phyloP scores from a whole-genome alignment of 1,284 basidiomycete genomes.

The Microbotryomycetes sp. region DNA sequence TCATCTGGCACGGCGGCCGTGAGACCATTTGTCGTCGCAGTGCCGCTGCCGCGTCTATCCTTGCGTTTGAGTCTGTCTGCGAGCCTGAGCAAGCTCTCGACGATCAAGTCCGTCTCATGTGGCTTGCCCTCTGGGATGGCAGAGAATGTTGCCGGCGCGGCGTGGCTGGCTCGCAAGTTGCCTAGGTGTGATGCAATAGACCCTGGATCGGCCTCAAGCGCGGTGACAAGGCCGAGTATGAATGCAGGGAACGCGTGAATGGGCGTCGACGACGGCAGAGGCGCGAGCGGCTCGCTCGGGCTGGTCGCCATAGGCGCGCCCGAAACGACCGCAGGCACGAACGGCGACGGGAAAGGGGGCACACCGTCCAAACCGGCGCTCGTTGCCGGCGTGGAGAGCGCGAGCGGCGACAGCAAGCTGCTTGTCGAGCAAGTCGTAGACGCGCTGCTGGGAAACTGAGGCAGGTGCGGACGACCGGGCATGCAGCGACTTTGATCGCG shows the following conservation, averaged over 20 bases:
- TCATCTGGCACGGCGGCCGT: background rate
- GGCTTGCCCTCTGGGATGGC: conserved; percentile 14
- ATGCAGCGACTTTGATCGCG: background rate
- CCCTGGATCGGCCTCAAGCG: conserved; percentile 33
- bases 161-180: conserved; percentile 19
- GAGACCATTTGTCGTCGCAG: background rate
- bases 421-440: background rate
- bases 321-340: background rate
- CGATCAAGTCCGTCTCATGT: conserved; percentile 29
- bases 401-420: background rate
- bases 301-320: background rate
- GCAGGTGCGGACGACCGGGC: background rate
- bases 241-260: conserved; percentile 31
- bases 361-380: background rate
- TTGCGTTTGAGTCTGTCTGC: conserved; percentile 11
- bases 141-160: conserved; percentile 19
- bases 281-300: background rate
- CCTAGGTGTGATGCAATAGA: conserved; percentile 27
- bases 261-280: conserved; percentile 6
- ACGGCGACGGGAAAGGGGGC: background rate
- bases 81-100: conserved; percentile 14
- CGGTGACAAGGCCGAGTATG: conserved; percentile 35
- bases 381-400: background rate
- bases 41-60: background rate
- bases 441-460: background rate